Evolutionary conservation across 768 basidiomycete genomes (phyloP), one percentile per base, ranked within the genome.

Genomic region (Brasilioporus rufonigricans): DNA sequence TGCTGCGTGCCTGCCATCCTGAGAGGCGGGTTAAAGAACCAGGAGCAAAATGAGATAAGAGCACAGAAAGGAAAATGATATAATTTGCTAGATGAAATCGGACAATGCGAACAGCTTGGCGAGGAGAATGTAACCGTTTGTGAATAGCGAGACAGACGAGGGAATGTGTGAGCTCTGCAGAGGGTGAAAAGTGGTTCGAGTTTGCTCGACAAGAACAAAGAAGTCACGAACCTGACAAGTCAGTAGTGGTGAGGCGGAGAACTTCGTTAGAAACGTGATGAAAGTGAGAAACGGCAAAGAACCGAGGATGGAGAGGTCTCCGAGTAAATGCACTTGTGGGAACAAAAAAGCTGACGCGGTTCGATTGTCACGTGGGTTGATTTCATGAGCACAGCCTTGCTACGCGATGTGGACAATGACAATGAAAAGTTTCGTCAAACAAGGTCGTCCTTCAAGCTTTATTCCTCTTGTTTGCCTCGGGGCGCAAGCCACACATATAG

Each of bases 1-100:
- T 76, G 71, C 68, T 91, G 90, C 4, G 86, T 81, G 24, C 81
- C 65, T 53, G 68, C 65, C 68, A 71, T 71, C 45, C 41, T 24
- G 18, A 52, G 48, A 49, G 53, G 61, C 59, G 56, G 57, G 49
- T 33, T 35, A 19, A 46, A 38, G 29, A 10, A 48, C 21, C 23
- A 32, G 12, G 23, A 26, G 48, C 26, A 50, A 38, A 45, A 44
- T 46, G 32, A 59, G 39, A 51, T 58, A 47, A 53, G 18, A 55
- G 58, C 44, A 44, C 53, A 29, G 33, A 46, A 47, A 57, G 52
- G 18, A 38, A 44, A 39, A 33, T 23, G 21, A 56, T 43, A 48
- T 48, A 38, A 50, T 43, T 36, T 48, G 36, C 35, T n/a, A 47
- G n/a, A 52, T 47, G 46, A 46, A 50, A 23, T 52, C 41, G 40